Evolutionary conservation across 73 alveolate species (phyloP), one percentile per base, ranked within the genome.

Genomic region (Paramecium bursaria): DNA sequence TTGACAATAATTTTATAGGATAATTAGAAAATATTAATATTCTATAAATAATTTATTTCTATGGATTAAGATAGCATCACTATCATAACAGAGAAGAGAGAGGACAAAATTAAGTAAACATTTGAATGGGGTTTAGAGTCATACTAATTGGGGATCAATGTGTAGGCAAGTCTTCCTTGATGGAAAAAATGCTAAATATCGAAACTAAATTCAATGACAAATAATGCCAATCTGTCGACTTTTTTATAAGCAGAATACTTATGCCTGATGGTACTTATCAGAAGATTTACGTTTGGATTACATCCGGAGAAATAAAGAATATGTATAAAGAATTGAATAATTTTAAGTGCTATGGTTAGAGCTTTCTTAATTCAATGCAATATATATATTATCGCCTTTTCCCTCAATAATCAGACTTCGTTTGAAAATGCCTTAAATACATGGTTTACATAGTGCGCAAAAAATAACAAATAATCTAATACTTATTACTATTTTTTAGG

Each of bases 301-400:
- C 82, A 4, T 31, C 82, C 1, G 82, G 82, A 2, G 82, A 67
- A 67, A 67, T 67, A 19, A 67, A 67, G 44, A 67, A 67, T 67
- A 67, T 67, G 82, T 67, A 67, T 21, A 4, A 19, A 10, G 17
- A 23, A 23, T 13, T 27, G 3, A 57, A 17, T 17, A 15, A 25
- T 3, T 19, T 21, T 35, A 15, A 67, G 3, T 15, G 17, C 26
- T 35, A n/a, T 67, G 25, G 44, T 67, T n/a, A 11, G 82, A 67
- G 82, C 82, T 0, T 67, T 67, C 44, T 22, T 67, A 2, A 39
- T 67, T 21, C 19, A 67, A 47, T 25, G 82, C 33, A 53, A 67
- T 42, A 67, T 67, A 1, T 67, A 67, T 27, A 47, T 67, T 42
- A 67, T 67, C 1, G 82, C 82, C 33, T 67, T 67, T 67, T 67